Base-by-base conservation (phyloP, 2,329 filamentous ascomycete species). In the Fusarium sp. region DNA sequence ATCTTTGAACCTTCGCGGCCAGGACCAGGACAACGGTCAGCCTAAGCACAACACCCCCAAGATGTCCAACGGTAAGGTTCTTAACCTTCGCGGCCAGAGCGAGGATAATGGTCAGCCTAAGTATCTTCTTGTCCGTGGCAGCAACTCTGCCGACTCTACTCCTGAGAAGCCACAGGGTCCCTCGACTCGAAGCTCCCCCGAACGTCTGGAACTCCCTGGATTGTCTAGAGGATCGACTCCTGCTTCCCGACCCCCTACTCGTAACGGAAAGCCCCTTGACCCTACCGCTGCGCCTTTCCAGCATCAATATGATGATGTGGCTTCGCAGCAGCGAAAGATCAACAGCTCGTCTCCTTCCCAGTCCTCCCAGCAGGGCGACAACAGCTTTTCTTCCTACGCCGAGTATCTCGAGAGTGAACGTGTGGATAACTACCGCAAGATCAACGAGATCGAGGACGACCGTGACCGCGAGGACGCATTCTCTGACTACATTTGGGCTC, bases 391-490 rank as follows among this genome's bases (percentile, higher is more conserved):
- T 6, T 11, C 18, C 34, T 37, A 37, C 18, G 34, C 34, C 10
- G 5, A 40, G 4, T 16, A 7, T 11, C 4, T 5, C 7, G n/a
- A 29, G n/a, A 20, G 7, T 5, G n/a, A 46, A 16, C 40, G 24
- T 4, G 24, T 10, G 3, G 11, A 12, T 10, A 12, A 7, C 13
- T 18, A 44, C 13, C 29, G 27, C 6, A 9, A 27, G 18, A 29
- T 64, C 10, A 30, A n/a, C 3, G 8, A 24, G 10, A 65, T 64
- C 0, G 25, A 40, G 2, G 61, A 64, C 29, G 12, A 29, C 2
- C 61, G 7, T 7, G 61, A 64, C 7, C 59, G 51, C 1, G 61
- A 64, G 1, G 20, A 34, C 1, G 61, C 59, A 1, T 8, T 64
- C 20, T 24, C 7, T 3, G 51, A 57, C 2, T 47, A 30, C 6